These are phyloP conservation scores for Rhodotorula graminis DNA, from an alignment of 768 basidiomycete species.

Conservation along the genomic window DNA sequence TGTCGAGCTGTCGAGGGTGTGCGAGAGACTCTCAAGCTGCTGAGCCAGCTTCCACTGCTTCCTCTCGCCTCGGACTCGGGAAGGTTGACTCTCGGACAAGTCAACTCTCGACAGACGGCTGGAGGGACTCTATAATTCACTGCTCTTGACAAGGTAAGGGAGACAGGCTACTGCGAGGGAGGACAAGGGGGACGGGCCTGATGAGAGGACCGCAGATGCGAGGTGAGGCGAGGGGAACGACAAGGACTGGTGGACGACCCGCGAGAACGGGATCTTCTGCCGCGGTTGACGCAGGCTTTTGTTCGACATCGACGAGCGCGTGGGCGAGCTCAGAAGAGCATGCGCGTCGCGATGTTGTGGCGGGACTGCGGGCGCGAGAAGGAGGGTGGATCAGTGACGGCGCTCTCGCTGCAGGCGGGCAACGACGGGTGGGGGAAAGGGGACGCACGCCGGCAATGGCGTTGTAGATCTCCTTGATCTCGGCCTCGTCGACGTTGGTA, in stretches of 20 bases:
- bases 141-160: background rate
- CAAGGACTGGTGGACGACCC: background rate
- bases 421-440: background rate
- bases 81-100: no score
- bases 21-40: no score
- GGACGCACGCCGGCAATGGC: constrained; percentile 23
- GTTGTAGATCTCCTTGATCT: constrained; percentile 72
- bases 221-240: background rate
- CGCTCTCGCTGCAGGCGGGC: no score
- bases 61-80: no score
- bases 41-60: no score
- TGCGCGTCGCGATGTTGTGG: constrained; percentile 37
- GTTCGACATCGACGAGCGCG: background rate
- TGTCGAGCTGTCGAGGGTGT: no score
- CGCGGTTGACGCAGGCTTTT: background rate
- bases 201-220: background rate
- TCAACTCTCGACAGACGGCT: no score
- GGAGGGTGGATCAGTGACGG: background rate
- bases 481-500: constrained; percentile 73
- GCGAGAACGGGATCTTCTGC: background rate
- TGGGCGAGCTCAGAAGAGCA: constrained; percentile 31
- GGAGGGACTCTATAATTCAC: background rate
- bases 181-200: no score
- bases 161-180: no score
- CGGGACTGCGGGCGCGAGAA: constrained; percentile 7